phyloP scores from a whole-genome alignment of 2,329 filamentous ascomycete genomes.

The Microsporum canis region DNA sequence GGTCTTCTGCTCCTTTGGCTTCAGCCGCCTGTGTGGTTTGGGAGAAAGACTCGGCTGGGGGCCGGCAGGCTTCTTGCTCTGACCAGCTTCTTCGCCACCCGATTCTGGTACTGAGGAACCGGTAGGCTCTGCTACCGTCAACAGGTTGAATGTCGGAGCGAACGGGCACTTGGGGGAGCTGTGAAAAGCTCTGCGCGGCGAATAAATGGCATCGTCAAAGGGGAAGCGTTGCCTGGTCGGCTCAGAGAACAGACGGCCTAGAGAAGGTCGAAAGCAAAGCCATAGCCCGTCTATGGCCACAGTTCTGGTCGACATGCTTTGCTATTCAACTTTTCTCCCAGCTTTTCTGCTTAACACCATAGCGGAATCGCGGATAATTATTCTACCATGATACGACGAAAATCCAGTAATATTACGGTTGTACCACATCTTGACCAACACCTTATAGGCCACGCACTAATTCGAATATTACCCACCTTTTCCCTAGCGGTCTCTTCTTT shows the following conservation, averaged over 20 bases:
- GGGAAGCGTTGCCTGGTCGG: neutral
- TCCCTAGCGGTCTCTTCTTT: too few relatives aligned
- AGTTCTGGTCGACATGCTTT: slow-evolving; percentile 22
- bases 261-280: slow-evolving; percentile 33
- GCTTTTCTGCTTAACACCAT: neutral
- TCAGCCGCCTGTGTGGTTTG: neutral
- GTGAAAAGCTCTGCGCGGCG: neutral
- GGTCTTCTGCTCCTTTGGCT: neutral
- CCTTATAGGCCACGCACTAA: too few relatives aligned
- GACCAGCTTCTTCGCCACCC: neutral
- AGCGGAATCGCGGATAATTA: too few relatives aligned
- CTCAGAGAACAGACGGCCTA: slow-evolving; percentile 12
- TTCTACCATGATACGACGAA: too few relatives aligned
- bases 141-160: neutral
- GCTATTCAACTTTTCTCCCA: neutral
- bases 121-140: neutral
- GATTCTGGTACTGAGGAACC: neutral
- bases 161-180: neutral
- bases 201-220: neutral
- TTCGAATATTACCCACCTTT: too few relatives aligned
- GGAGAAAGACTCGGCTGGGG: neutral
- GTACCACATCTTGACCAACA: too few relatives aligned
- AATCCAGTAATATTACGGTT: too few relatives aligned
- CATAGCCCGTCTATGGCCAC: slow-evolving; percentile 31
- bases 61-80: neutral